Conservation (phyloP, 106 monocot genomes). For the Dendrobium huoshanense region DNA sequence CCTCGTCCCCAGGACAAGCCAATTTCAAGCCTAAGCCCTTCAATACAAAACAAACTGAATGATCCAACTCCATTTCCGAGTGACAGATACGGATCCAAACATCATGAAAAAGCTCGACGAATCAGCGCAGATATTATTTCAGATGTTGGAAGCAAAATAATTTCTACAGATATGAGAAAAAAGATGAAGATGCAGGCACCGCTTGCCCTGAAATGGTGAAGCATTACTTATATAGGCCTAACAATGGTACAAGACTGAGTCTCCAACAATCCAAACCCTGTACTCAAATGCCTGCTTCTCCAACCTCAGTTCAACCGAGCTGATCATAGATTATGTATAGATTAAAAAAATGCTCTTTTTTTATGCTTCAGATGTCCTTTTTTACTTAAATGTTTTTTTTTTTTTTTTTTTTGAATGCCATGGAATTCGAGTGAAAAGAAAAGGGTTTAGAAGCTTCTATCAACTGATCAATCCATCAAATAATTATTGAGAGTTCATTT, state of each 20-base stretch:
- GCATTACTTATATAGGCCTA: slow-evolving; percentile 20
- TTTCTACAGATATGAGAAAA: slow-evolving; percentile 24
- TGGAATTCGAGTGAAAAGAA: too few relatives aligned
- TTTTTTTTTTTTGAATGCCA: too few relatives aligned
- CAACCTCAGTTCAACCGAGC: slow-evolving; percentile 12
- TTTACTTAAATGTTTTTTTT: too few relatives aligned
- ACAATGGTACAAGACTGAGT: slow-evolving; percentile 17
- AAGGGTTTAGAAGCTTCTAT: too few relatives aligned
- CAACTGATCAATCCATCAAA: too few relatives aligned
- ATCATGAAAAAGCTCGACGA: slow-evolving; percentile 25
- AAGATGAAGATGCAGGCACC: slow-evolving; percentile 39
- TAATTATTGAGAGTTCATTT: too few relatives aligned
- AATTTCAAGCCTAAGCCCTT: slow-evolving; percentile 10
- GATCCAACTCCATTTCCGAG: slow-evolving; percentile 18
- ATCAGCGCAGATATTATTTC: not conserved
- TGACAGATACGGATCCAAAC: slow-evolving; percentile 18
- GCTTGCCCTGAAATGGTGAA: slow-evolving; percentile 24
- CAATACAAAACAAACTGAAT: slow-evolving; percentile 15
- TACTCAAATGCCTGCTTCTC: slow-evolving; percentile 15
- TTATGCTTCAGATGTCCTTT: not conserved
- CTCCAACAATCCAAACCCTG: slow-evolving; percentile 17
- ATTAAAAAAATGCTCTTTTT: not conserved
- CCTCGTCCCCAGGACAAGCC: slow-evolving; percentile 18
- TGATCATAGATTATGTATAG: slow-evolving; percentile 10
- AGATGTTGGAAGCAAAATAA: slow-evolving; percentile 19